These are phyloP conservation scores for Metschnikowia amazonensis DNA, from an alignment of 805 yeast species.

Conservation along the genomic window DNA sequence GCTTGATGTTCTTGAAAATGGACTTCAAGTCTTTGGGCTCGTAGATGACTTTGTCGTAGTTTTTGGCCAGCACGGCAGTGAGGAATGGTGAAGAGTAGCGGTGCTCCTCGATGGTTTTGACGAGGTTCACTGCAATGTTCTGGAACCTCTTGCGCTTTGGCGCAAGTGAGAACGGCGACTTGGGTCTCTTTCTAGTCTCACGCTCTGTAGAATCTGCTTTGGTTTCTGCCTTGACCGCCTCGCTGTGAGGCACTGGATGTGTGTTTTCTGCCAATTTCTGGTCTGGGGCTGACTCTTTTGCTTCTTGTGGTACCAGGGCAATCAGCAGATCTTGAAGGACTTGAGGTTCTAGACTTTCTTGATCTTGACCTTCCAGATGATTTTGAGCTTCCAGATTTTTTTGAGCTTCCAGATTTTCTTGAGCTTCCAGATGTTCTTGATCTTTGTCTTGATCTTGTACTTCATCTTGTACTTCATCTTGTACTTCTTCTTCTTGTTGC, in stretches of 20 bases:
- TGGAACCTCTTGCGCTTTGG: conserved; percentile 50
- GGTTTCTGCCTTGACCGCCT: neutral
- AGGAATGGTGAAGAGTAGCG: conserved; percentile 71
- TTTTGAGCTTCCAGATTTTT: too few species aligned
- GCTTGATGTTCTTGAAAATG: conserved; percentile 52
- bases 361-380: too few species aligned
- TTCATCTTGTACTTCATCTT: neutral
- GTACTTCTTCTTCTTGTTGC: neutral
- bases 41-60: conserved; percentile 57
- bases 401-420: neutral
- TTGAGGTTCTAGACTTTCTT: too few species aligned
- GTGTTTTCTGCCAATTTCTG: too few species aligned
- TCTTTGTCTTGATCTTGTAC: neutral
- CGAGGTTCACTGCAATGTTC: conserved; percentile 54
- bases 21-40: conserved; percentile 68
- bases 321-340: too few species aligned
- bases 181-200: neutral
- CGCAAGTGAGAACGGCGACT: conserved; percentile 5
- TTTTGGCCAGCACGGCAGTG: conserved; percentile 71
- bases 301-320: too few species aligned
- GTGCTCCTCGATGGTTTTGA: conserved; percentile 64
- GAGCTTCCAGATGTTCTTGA: neutral
- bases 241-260: too few species aligned
- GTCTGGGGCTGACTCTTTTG: too few species aligned
- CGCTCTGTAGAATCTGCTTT: neutral